A percentile compares a stretch with the other conserved stretches of the same genome.
Conservation (phyloP, 139 green algal species). For the Chlamydomonas eustigma region DNA sequence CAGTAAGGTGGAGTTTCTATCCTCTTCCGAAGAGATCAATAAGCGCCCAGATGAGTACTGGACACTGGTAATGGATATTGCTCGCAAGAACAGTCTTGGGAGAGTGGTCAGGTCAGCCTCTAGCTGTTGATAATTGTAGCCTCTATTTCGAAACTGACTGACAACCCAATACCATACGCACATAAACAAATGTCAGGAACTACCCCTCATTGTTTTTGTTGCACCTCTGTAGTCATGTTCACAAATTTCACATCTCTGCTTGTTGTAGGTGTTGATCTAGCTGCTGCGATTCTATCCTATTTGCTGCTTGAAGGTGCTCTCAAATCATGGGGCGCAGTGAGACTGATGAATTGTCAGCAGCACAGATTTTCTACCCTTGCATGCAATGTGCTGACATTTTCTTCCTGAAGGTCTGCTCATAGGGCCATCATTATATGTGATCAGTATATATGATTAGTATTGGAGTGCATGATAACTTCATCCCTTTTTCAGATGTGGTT, state of each 20-base stretch:
- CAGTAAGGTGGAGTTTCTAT: conserved; percentile 77
- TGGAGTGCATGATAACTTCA: too few species aligned
- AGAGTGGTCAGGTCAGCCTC: conserved; percentile 65
- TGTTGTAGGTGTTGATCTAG: too few species aligned
- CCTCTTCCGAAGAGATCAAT: conserved; percentile 71
- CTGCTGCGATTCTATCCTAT: too few species aligned
- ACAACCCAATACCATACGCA: too few species aligned
- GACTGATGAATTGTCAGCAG: conserved; percentile 87
- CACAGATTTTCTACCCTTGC: conserved; percentile 98
- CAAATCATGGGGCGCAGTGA: conserved; percentile 97
- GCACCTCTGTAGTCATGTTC: too few species aligned
- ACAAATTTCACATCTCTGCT: too few species aligned
- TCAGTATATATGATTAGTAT: too few species aligned
- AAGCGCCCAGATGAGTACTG: conserved; percentile 79
- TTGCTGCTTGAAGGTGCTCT: conserved; percentile 60
- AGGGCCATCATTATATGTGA: too few species aligned
- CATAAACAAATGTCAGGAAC: too few species aligned
- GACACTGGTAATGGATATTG: conserved; percentile 89
- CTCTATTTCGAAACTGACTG: too few species aligned
- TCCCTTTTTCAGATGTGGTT: neutral
- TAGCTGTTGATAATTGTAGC: too few species aligned
- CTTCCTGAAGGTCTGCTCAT: conserved; percentile 97
- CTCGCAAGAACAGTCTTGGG: conserved; percentile 82
- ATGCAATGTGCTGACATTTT: conserved; percentile 97
- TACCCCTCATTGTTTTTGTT: too few species aligned